Evolutionary conservation across 768 basidiomycete genomes (phyloP), one percentile per base, ranked within the genome.

Genomic region (Omphalotus guepiniiformis): DNA sequence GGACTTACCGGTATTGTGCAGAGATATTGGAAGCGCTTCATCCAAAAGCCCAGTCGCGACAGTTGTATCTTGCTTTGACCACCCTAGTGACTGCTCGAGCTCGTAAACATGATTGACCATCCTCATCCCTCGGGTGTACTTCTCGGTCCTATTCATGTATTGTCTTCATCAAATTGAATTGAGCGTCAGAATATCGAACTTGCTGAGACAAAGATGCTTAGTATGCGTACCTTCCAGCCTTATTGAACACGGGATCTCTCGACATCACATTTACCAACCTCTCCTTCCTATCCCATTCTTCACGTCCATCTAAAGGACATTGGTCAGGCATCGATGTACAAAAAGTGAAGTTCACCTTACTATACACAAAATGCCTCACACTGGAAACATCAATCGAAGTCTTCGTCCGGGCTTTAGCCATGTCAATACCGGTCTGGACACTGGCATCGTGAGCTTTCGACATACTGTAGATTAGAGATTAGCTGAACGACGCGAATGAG

Each of bases 71-170:
- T 72, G 64, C 3, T 67, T 52, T 0, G 74, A 68, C 85, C 83
- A 86, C 6, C 58, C 59, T 44, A 83, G 72, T 3, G 64, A 51
- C 42, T 78, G 71, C 51, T 73, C 68, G n/a, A 88, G 62, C 56
- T 86, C 85, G 41, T 70, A 73, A 7, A 88, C 54, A 15, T 80
- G 71, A 44, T 78, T 79, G 1, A 70, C 75, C 57, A 83, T 73
- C 0, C 65, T 62, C 11, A 85, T 63, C 0, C 73, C 82, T 3
- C 76, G 75, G 16, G 73, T 66, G 53, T 82, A 83, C 9, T 70
- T 66, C 43, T 88, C 80, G 0, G 72, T 71, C 45, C 84, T 74
- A 12, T 73, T 71, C 59, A 82, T 67, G 34, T 32, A 43, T 36
- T 46, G 34, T 21, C 44, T 46, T n/a, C 21, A 25, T 25, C 38